Evolutionary conservation across 139 green algal genomes (phyloP), one percentile per base, ranked within the genome.

Genomic region (Bryopsis sp.): DNA sequence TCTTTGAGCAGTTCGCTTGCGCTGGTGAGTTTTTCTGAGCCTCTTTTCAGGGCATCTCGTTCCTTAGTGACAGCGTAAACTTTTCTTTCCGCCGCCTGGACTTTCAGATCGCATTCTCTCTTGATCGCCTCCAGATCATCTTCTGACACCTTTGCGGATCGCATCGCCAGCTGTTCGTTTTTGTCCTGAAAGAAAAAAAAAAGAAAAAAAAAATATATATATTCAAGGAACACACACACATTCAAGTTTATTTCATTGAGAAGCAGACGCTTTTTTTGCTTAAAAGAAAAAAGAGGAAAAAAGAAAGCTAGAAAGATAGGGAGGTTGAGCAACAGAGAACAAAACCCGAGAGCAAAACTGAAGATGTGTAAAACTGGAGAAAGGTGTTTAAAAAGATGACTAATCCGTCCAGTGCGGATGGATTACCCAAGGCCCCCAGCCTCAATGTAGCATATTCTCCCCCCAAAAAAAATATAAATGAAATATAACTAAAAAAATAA

Each of bases 31-130:
- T 90, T 83, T 39, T 89, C 88, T 47, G 74, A 75, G 64, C 85
- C 83, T 2, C 86, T 86, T 48, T 81, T 83, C 61, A 97, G 77
- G 29, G 87, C 84, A 70, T 97, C 90, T 4, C 92, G 79, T 81
- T 97, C 92, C 81, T 96, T 96, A 39, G 83, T 94, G 46, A 97
- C 76, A 0, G 90, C 85, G 65, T 93, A 92, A 57, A 96, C 85
- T 82, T 81, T 74, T 28, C 64, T 35, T 36, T 84, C 69, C 38
- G 75, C 70, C 29, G 71, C 68, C 29, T 39, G 63, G 34, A 83
- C 33, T 26, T 67, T 32, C 35, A 74, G 39, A n/a, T 66, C 48
- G 34, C 70, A 69, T 58, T 78, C 68, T 39, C 64, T 33, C 58
- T 76, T 48, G 28, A 82, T 33, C 28, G 76, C 77, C 24, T 75